Conservation (phyloP, 371 early-diverging fungal genomes). For the Mortierella sp. region DNA sequence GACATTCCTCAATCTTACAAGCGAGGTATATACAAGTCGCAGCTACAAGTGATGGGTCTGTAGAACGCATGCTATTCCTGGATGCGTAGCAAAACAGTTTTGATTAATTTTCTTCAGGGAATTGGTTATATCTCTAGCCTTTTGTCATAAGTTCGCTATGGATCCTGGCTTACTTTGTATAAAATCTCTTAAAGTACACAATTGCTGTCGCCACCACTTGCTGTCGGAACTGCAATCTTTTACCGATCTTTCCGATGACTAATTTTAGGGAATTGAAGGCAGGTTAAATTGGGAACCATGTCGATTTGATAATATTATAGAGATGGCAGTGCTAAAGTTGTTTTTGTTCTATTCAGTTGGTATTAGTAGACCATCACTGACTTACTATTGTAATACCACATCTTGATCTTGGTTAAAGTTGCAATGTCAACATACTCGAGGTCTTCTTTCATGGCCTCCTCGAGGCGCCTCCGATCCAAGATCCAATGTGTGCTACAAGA, state of each 20-base stretch:
- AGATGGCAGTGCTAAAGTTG: neutral
- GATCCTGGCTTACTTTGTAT: slow-evolving; percentile 74
- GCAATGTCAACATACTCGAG: slow-evolving; percentile 66
- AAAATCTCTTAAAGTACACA: slow-evolving; percentile 92
- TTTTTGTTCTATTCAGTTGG: neutral
- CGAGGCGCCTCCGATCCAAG: slow-evolving; percentile 68
- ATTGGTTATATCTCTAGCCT: too few relatives aligned
- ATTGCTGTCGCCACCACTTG: slow-evolving; percentile 88
- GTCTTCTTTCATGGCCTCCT: slow-evolving; percentile 69
- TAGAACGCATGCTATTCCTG: slow-evolving; percentile 77
- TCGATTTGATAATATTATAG: neutral
- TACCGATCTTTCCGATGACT: slow-evolving; percentile 87
- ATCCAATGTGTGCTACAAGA: slow-evolving; percentile 73
- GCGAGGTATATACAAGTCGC: slow-evolving; percentile 90
- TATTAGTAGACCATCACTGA: neutral
- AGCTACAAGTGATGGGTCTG: slow-evolving; percentile 84
- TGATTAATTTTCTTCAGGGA: neutral
- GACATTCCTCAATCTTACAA: slow-evolving; percentile 91
- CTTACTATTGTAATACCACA: slow-evolving; percentile 78
- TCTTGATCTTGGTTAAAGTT: slow-evolving; percentile 73
- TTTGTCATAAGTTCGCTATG: neutral
- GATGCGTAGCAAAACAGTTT: neutral
- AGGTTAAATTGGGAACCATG: neutral
- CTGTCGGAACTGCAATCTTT: slow-evolving; percentile 79
- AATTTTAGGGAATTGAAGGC: neutral